Evolutionary conservation across 1,284 basidiomycete species (phyloP).

Genomic region (Ustilago esculenta): DNA sequence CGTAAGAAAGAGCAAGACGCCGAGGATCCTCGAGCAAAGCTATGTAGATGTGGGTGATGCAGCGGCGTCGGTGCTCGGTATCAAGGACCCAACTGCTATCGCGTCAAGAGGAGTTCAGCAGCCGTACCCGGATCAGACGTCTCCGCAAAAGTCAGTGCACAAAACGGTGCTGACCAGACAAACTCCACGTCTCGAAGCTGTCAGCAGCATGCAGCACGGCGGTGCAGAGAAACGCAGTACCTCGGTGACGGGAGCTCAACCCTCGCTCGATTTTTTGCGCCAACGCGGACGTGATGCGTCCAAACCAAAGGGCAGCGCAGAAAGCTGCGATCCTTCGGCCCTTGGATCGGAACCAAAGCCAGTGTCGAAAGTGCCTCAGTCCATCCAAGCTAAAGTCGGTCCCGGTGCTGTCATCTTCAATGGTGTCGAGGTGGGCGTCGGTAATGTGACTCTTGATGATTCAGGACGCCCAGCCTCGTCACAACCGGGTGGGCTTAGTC

Average conservation of each 20-base stretch:
- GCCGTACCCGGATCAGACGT: background rate
- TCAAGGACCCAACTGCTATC: slow-evolving; percentile 23
- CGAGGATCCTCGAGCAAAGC: slow-evolving; percentile 46
- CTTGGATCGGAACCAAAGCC: background rate
- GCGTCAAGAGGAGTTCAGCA: background rate
- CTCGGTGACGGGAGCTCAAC: too few species aligned
- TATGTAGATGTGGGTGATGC: slow-evolving; percentile 52
- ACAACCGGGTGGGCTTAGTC: slow-evolving; percentile 1
- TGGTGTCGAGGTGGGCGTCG: slow-evolving; percentile 43
- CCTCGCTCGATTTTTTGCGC: slow-evolving; percentile 41
- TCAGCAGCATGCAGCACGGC: slow-evolving; percentile 15
- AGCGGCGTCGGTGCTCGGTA: slow-evolving; percentile 48
- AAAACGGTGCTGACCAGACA: background rate
- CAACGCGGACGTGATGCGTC: slow-evolving; percentile 35
- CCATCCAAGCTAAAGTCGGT: slow-evolving; percentile 19
- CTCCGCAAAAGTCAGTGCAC: background rate
- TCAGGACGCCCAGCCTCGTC: background rate
- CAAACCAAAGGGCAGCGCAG: slow-evolving; percentile 1
- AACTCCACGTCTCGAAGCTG: background rate
- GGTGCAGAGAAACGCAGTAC: slow-evolving; percentile 11
- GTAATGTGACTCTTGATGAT: too few species aligned
- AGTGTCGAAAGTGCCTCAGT: too few species aligned
- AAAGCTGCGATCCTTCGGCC: background rate
- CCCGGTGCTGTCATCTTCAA: slow-evolving; percentile 49
- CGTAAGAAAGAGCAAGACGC: background rate